phyloP scores from a whole-genome alignment of 805 yeast species.

The Ogataea corticis region DNA sequence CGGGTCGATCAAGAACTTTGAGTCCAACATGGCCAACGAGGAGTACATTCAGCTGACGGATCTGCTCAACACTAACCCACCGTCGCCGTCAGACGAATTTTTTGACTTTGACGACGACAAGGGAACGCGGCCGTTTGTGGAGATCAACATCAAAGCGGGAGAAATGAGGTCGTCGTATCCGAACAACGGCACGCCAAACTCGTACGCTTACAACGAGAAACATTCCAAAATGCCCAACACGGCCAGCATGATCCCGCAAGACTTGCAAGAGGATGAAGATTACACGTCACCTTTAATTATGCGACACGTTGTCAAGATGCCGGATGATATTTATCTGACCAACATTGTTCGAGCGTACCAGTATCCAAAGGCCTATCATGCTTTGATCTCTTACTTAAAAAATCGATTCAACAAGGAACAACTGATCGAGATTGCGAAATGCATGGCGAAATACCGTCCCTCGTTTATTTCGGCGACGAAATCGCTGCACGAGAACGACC shows the following conservation, averaged over 20 bases:
- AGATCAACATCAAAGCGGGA: constrained; percentile 28
- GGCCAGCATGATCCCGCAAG: constrained; percentile 42
- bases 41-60: constrained; percentile 44
- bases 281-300: constrained; percentile 59
- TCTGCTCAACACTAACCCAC: constrained; percentile 36
- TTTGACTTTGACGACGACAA: constrained; percentile 28
- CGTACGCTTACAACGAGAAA: constrained; percentile 51
- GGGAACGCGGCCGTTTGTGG: constrained; percentile 31
- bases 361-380: constrained; percentile 64
- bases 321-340: constrained; percentile 50
- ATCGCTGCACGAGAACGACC: constrained; percentile 68
- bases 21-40: constrained; percentile 40
- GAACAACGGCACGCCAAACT: constrained; percentile 37
- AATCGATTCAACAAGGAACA: constrained; percentile 46
- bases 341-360: constrained; percentile 49
- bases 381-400: constrained; percentile 55
- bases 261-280: constrained; percentile 40
- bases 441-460: constrained; percentile 69
- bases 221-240: constrained; percentile 54
- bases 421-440: constrained; percentile 47
- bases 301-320: constrained; percentile 54
- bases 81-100: constrained; percentile 35
- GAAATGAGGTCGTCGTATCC: constrained; percentile 35
- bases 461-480: constrained; percentile 77
- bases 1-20: constrained; percentile 27